These are phyloP conservation scores for Dictyostelium firmibasis DNA, from an alignment of 78 protist species.

Conservation along the genomic window DNA sequence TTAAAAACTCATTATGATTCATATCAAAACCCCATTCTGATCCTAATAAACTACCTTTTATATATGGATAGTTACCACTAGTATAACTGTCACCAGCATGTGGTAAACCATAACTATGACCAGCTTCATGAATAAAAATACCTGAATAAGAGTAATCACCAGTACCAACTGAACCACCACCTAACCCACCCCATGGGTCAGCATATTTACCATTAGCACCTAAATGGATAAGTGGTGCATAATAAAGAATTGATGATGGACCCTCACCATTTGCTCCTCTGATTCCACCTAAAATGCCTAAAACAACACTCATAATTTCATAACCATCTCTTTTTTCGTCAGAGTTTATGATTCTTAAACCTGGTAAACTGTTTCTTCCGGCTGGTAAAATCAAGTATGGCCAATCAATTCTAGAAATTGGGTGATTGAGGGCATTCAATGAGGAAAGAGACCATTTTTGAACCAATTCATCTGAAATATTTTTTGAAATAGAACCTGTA, in stretches of 20 bases:
- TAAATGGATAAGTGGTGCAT: conserved; percentile 17
- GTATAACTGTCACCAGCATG: conserved; percentile 3
- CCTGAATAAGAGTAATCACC: conserved; percentile 17
- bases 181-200: conserved; percentile 26
- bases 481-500: not conserved
- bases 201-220: not conserved
- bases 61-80: not conserved
- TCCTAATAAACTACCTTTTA: not conserved
- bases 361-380: not conserved
- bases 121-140: conserved; percentile 54
- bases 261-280: conserved; percentile 22
- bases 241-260: not conserved
- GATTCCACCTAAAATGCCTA: not conserved
- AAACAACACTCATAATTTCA: conserved; percentile 20
- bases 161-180: conserved; percentile 17
- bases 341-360: not conserved
- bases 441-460: conserved; percentile 47
- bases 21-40: conserved; percentile 19
- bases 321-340: conserved; percentile 28
- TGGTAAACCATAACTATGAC: conserved; percentile 37
- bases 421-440: not conserved
- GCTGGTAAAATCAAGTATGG: conserved; percentile 16
- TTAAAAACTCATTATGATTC: not conserved
- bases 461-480: not conserved
- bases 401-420: not conserved